Evolutionary conservation across 2,329 filamentous ascomycete species (phyloP).

Genomic region (Sporothrix brunneoviolacea): DNA sequence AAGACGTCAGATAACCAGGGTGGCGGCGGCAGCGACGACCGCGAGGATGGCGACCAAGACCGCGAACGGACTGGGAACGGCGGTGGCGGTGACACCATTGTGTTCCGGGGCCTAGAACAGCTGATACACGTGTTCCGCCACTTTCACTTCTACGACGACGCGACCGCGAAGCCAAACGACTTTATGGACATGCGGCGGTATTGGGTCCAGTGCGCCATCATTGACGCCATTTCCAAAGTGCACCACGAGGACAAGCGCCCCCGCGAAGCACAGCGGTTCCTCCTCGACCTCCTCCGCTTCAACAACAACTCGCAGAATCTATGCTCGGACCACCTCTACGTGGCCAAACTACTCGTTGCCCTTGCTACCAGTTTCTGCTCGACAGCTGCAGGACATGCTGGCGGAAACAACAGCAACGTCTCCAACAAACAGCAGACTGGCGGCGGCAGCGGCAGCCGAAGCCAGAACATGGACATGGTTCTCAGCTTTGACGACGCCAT

Average conservation of each 20-base stretch:
- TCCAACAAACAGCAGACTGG: background rate
- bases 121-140: slow-evolving; percentile 80
- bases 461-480: slow-evolving; percentile 18
- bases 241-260: slow-evolving; percentile 76
- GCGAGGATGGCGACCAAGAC: background rate
- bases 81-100: slow-evolving; percentile 8
- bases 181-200: slow-evolving; percentile 84
- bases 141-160: slow-evolving; percentile 76
- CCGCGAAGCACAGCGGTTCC: slow-evolving; percentile 69
- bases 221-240: slow-evolving; percentile 71
- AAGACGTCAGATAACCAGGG: slow-evolving; percentile 13
- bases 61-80: background rate
- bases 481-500: slow-evolving; percentile 30
- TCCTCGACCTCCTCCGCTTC: slow-evolving; percentile 82
- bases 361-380: slow-evolving; percentile 54
- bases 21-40: background rate
- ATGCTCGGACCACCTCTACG: slow-evolving; percentile 84
- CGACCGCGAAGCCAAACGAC: slow-evolving; percentile 82
- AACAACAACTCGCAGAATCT: slow-evolving; percentile 92
- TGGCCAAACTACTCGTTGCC: slow-evolving; percentile 67
- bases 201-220: slow-evolving; percentile 75
- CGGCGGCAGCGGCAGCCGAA: slow-evolving; percentile 11
- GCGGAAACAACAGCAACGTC: slow-evolving; percentile 12
- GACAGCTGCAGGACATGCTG: slow-evolving; percentile 23
- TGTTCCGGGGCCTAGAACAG: slow-evolving; percentile 43